Evolutionary conservation across 345 rosid species (phyloP).

Genomic region (Hirschfeldia incana): DNA sequence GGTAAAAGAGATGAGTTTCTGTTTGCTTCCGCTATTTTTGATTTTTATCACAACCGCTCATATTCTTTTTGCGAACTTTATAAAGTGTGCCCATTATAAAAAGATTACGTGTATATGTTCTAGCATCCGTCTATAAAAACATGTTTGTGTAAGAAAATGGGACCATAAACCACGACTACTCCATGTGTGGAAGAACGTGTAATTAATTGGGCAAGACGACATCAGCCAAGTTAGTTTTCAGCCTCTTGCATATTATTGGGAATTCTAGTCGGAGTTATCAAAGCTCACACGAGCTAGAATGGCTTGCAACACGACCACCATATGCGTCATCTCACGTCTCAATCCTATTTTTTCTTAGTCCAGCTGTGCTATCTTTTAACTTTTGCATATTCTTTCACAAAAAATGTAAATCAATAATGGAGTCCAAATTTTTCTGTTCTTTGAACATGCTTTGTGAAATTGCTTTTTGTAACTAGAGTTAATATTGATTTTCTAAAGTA

Average conservation of each 20-base stretch:
- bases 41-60: background rate
- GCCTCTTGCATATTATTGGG: background rate
- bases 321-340: background rate
- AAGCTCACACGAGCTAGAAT: background rate
- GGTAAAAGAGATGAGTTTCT: background rate
- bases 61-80: background rate
- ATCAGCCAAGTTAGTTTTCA: background rate
- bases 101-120: background rate
- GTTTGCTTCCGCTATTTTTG: background rate
- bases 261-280: background rate
- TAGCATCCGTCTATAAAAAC: background rate
- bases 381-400: slow-evolving; percentile 13
- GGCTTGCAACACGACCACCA: background rate
- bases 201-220: background rate
- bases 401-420: slow-evolving; percentile 2
- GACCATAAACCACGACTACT: background rate
- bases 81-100: background rate
- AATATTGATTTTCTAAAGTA: background rate
- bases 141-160: background rate
- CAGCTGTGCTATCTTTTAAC: background rate
- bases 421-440: background rate
- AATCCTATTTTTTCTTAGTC: background rate
- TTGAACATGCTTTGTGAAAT: slow-evolving; percentile 4
- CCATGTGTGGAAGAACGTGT: background rate
- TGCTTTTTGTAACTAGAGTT: background rate